Evolutionary conservation across 106 monocot genomes (phyloP), one percentile per base, ranked within the genome.

Genomic region (Cymbidium sinense): DNA sequence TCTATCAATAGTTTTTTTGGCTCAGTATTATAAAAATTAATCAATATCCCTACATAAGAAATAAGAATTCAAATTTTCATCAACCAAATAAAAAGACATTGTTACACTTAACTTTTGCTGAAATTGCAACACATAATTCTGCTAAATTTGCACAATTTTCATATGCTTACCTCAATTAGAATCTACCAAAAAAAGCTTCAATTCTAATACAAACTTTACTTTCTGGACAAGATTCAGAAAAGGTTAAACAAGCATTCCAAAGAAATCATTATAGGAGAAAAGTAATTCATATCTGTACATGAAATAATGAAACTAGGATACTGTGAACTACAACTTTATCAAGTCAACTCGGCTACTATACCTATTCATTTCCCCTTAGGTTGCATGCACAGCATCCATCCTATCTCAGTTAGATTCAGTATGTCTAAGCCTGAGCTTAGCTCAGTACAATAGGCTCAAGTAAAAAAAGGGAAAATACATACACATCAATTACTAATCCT

Each of bases 331-430:
- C 15, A 67, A 1, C 15, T 67, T 31, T 67, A 67, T 67, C 13
- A 3, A 31, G 17, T 65, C 2, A 15, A 31, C 9, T 31, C 67
- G 15, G 67, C 67, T 15, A 29, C 25, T 67, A 30, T 67, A 67
- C 15, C 67, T 15, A 23, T 23, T n/a, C n/a, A 58, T 58, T 58
- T 1, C 58, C 58, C 58, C 20, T 23, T 58, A n/a, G 58, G 8
- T 20, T 31, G 33, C 31, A 30, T 2, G 28, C 12, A 13, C 31
- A 13, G 67, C 31, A 65, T 65, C 64, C 21, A 65, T 30, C 64
- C 64, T 65, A 65, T 30, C 64, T 67, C 67, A 13, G 67, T 67
- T 15, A 67, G 30, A 29, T 67, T 31, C 67, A 67, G 67, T 12
- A 67, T n/a, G n/a, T 31, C 67, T 30, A 67, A 29, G 33, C 67